Evolutionary conservation across 2,329 filamentous ascomycete genomes (phyloP).

Genomic region (Colletotrichum spaethianum): DNA sequence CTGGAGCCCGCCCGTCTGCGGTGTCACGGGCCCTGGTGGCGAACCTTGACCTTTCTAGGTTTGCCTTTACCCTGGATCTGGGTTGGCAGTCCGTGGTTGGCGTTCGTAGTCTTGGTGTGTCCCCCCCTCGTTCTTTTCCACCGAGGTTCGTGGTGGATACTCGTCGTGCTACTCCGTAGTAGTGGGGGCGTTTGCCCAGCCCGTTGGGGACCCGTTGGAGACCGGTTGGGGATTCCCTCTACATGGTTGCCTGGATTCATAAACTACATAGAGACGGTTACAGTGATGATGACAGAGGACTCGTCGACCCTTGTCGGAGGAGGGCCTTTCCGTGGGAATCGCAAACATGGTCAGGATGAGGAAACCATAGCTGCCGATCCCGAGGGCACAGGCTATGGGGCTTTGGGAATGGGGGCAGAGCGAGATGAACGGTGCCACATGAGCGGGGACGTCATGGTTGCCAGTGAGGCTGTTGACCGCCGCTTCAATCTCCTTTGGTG

Average conservation of each 20-base stretch:
- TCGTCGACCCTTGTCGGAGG: background rate
- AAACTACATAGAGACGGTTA: background rate
- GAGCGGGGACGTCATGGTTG: background rate
- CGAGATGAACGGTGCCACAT: slow-evolving; percentile 22
- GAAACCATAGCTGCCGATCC: slow-evolving; percentile 1
- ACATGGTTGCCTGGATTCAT: background rate
- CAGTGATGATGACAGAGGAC: background rate
- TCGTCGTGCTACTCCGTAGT: background rate
- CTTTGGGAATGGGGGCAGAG: background rate
- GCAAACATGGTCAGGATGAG: background rate
- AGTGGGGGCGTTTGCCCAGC: background rate
- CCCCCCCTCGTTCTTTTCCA: background rate
- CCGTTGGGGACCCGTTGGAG: no score
- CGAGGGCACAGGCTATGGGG: background rate
- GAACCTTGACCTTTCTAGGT: background rate
- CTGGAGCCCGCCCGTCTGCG: background rate
- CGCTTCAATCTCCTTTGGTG: slow-evolving; percentile 5
- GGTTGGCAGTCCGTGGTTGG: background rate
- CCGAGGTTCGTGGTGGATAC: background rate
- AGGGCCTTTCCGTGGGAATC: background rate
- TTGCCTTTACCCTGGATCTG: background rate
- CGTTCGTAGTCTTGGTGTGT: background rate
- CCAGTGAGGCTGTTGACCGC: slow-evolving; percentile 14
- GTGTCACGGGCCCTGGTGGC: background rate
- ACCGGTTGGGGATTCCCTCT: background rate